A percentile compares a stretch with the other conserved stretches of the same genome.
Evolutionary conservation across 805 yeast genomes (phyloP).

Genomic region (Candida sphagnicola): DNA sequence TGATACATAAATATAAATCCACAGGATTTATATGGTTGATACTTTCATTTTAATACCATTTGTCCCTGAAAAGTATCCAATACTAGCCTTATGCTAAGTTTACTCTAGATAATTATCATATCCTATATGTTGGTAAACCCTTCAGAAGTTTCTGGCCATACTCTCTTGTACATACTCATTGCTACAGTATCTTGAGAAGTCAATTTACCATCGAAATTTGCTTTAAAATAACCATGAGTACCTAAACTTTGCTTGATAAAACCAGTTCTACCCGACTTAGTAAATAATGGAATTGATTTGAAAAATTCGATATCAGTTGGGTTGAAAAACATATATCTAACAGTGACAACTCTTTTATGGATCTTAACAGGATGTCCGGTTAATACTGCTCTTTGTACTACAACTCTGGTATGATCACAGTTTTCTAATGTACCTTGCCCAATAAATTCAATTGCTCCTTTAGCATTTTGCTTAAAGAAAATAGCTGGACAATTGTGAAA

Average conservation of each 20-base stretch:
- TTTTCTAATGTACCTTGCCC: constrained; percentile 91
- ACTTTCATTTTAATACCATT: not conserved
- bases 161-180: constrained; percentile 89
- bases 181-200: constrained; percentile 91
- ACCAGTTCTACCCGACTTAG: constrained; percentile 91
- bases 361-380: constrained; percentile 96
- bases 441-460: constrained; percentile 58
- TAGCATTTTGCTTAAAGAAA: constrained; percentile 60
- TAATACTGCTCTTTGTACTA: constrained; percentile 83
- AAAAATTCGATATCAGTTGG: constrained; percentile 84
- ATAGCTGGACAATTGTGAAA: constrained; percentile 83
- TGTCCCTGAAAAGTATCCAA: too few relatives aligned
- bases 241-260: constrained; percentile 94
- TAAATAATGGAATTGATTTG: constrained; percentile 87
- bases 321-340: constrained; percentile 96
- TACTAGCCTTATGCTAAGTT: too few relatives aligned
- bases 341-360: constrained; percentile 86
- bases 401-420: constrained; percentile 76
- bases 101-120: too few relatives aligned
- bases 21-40: not conserved
- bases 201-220: constrained; percentile 86
- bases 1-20: not conserved
- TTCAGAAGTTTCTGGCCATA: constrained; percentile 68
- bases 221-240: constrained; percentile 97
- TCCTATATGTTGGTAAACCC: not conserved